Evolutionary conservation across 108 stramenopile species (phyloP).

Genomic region (Phaeodactylum tricornutum): DNA sequence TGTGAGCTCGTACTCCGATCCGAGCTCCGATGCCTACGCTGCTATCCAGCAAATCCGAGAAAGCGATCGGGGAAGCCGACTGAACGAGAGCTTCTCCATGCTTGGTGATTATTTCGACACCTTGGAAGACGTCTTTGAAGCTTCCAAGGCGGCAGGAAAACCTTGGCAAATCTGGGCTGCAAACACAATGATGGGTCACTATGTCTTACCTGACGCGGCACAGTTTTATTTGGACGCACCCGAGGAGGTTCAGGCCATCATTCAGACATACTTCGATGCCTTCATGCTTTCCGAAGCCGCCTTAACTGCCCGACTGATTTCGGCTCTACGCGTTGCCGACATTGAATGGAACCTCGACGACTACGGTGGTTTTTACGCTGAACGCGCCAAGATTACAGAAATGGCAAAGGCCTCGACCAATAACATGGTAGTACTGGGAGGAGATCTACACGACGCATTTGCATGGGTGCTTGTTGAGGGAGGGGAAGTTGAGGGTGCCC

Average conservation of each 20-base stretch:
- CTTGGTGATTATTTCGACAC: not conserved
- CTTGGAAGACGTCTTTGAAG: slow-evolving; percentile 5
- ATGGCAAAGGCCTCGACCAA: slow-evolving; percentile 8
- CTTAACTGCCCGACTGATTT: not conserved
- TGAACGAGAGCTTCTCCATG: too few relatives aligned
- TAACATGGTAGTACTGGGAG: slow-evolving; percentile 14
- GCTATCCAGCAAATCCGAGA: too few relatives aligned
- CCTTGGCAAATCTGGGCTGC: slow-evolving; percentile 22
- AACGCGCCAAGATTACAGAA: slow-evolving; percentile 13
- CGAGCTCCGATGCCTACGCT: too few relatives aligned
- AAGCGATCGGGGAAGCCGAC: too few relatives aligned
- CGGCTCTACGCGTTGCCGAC: not conserved
- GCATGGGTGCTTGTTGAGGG: slow-evolving; percentile 12
- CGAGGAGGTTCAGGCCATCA: not conserved
- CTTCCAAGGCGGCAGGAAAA: slow-evolving; percentile 16
- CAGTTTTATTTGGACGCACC: not conserved
- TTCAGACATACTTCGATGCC: slow-evolving; percentile 1
- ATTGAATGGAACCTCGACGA: slow-evolving; percentile 13
- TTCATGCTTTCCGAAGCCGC: not conserved
- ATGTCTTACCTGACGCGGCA: not conserved
- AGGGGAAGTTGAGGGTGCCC: slow-evolving; percentile 5
- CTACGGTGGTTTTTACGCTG: slow-evolving; percentile 13
- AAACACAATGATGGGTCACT: slow-evolving; percentile 4
- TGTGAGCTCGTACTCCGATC: too few relatives aligned
- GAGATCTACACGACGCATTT: slow-evolving; percentile 18